phyloP scores from a whole-genome alignment of 495 filamentous ascomycete genomes.

The Venustampulla echinocandica region DNA sequence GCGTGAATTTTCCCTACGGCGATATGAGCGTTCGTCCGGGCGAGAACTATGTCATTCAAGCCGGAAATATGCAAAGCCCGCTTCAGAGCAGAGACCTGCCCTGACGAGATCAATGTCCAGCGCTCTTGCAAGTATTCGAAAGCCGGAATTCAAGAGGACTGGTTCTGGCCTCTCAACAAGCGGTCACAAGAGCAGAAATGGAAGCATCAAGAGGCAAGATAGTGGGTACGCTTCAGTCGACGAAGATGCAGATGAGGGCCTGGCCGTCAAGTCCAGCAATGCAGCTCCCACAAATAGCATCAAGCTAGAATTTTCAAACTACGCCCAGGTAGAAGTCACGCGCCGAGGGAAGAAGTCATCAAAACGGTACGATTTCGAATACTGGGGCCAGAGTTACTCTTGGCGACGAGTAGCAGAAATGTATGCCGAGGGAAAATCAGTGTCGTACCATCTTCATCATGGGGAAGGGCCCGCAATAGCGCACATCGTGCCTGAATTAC shows the following conservation, averaged over 20 bases:
- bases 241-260: constrained; percentile 40
- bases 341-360: constrained; percentile 58
- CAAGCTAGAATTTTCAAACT: constrained; percentile 93
- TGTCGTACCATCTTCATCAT: constrained; percentile 72
- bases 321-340: constrained; percentile 81
- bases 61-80: constrained; percentile 47
- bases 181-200: constrained; percentile 30
- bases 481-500: constrained; percentile 73
- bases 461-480: constrained; percentile 57
- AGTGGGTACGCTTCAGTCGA: constrained; percentile 49
- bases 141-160: constrained; percentile 44
- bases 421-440: constrained; percentile 42
- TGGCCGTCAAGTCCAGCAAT: constrained; percentile 17
- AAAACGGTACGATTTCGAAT: constrained; percentile 25
- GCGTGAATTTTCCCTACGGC: constrained; percentile 81
- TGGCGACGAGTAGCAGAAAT: constrained; percentile 71
- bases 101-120: constrained; percentile 66
- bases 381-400: constrained; percentile 45
- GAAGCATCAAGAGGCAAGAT: constrained; percentile 37
- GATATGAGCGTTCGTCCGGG: constrained; percentile 88
- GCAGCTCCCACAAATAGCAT: constrained; percentile 56
- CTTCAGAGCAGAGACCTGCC: constrained; percentile 38
- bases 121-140: constrained; percentile 59
- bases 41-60: constrained; percentile 86
- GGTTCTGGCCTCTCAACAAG: constrained; percentile 35